These are phyloP conservation scores for Pseudocercospora vitis DNA, from an alignment of 2,329 filamentous ascomycete species.

Conservation along the genomic window DNA sequence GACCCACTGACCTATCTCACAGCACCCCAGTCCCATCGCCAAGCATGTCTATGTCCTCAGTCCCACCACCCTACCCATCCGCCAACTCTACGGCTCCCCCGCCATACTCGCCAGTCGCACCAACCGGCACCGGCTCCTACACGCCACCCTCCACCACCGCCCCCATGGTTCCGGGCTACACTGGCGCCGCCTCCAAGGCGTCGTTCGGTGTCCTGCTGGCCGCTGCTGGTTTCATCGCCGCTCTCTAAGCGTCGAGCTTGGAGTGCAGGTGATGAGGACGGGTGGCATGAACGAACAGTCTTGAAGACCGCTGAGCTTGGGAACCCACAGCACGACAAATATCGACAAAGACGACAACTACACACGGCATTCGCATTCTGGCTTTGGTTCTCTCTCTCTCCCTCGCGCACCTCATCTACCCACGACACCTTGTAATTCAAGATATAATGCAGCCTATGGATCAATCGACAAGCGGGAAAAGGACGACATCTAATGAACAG, in stretches of 20 bases:
- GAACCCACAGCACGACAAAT: constrained; percentile 11
- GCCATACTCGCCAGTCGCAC: constrained; percentile 12
- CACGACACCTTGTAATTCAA: constrained; percentile 4
- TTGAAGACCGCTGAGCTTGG: constrained; percentile 7
- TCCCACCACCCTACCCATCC: constrained; percentile 9
- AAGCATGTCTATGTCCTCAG: constrained; percentile 10
- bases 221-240: constrained; percentile 28
- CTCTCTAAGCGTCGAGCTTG: constrained; percentile 22
- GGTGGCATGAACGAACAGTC: constrained; percentile 10
- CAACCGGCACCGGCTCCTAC: constrained; percentile 18
- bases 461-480: neutral
- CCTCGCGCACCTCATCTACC: neutral
- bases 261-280: constrained; percentile 1
- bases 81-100: constrained; percentile 4
- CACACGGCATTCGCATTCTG: constrained; percentile 8
- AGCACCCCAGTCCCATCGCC: constrained; percentile 10
- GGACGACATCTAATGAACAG: constrained; percentile 6
- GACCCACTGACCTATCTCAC: constrained; percentile 9
- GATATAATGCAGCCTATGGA: constrained; percentile 7
- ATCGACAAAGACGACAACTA: constrained; percentile 1
- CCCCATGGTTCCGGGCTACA: constrained; percentile 23
- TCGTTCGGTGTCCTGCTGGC: constrained; percentile 26
- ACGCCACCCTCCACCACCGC: constrained; percentile 16
- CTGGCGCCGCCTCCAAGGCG: constrained; percentile 27
- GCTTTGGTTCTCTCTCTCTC: neutral